Percentiles rank a stretch among this genome's conserved stretches.
These are phyloP conservation scores for Verticillium tricorpus DNA, from an alignment of 2,329 filamentous ascomycete species.

Conservation along the genomic window DNA sequence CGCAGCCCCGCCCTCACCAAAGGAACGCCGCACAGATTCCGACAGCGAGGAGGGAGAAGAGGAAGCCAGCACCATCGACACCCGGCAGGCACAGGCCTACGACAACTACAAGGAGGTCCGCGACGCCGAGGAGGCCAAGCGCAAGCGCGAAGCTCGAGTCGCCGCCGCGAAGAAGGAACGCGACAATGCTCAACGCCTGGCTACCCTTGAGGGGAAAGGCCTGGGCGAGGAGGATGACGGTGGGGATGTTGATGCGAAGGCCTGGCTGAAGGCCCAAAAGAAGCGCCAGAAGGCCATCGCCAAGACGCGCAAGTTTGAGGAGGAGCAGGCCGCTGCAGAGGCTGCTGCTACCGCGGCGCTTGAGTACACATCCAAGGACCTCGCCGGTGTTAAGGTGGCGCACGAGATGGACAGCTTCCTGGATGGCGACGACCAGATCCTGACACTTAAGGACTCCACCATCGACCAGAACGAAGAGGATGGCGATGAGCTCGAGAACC, in stretches of 20 bases:
- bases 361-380: conserved; percentile 78
- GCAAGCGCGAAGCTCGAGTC: conserved; percentile 73
- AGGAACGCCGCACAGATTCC: conserved; percentile 30
- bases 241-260: conserved; percentile 68
- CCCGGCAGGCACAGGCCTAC: conserved; percentile 65
- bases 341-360: conserved; percentile 56
- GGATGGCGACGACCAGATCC: conserved; percentile 78
- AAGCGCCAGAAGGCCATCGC: conserved; percentile 91
- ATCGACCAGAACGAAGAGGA: conserved; percentile 81
- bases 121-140: conserved; percentile 73
- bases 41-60: conserved; percentile 59
- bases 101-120: conserved; percentile 65
- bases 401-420: conserved; percentile 81
- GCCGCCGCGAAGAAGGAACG: conserved; percentile 82
- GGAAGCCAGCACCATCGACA: conserved; percentile 81
- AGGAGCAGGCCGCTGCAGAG: conserved; percentile 75
- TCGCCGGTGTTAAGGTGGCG: conserved; percentile 86
- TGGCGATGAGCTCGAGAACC: conserved; percentile 83
- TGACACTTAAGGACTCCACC: conserved; percentile 90
- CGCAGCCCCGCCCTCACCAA: conserved; percentile 34
- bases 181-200: conserved; percentile 73
- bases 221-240: conserved; percentile 70
- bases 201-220: conserved; percentile 75
- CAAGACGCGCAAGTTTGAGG: conserved; percentile 64
- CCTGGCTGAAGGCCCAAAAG: conserved; percentile 86